These are phyloP conservation scores for Rosa chinensis DNA, from an alignment of 306 rosid species.

Conservation along the genomic window DNA sequence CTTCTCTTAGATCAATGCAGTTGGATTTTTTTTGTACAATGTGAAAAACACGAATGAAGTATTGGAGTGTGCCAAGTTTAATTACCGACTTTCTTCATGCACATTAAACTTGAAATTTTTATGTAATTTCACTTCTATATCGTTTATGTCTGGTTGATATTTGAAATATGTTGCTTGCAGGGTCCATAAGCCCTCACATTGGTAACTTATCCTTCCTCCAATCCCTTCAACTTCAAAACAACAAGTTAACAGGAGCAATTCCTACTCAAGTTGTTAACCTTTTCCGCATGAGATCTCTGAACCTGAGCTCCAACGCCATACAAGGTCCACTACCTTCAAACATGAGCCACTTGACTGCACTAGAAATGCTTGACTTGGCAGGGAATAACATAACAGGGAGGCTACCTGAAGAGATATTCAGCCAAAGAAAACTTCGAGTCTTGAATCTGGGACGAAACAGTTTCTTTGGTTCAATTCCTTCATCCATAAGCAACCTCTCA, in stretches of 20 bases:
- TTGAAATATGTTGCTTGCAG: slow-evolving; percentile 16
- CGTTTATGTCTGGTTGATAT: background rate
- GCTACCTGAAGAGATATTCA: slow-evolving; percentile 39
- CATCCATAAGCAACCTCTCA: slow-evolving; percentile 56
- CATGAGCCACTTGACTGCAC: slow-evolving; percentile 38
- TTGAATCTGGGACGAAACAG: slow-evolving; percentile 49
- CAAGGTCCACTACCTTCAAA: slow-evolving; percentile 49
- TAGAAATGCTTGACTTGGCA: slow-evolving; percentile 47
- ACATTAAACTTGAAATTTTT: too few species aligned
- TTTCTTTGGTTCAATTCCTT: slow-evolving; percentile 50
- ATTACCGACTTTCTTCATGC: too few species aligned
- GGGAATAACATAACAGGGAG: slow-evolving; percentile 43
- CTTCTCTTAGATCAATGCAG: too few species aligned
- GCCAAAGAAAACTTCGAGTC: slow-evolving; percentile 41
- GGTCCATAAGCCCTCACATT: slow-evolving; percentile 45
- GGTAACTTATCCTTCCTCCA: slow-evolving; percentile 57
- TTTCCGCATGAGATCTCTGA: slow-evolving; percentile 40
- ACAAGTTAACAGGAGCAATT: slow-evolving; percentile 45
- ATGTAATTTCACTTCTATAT: background rate
- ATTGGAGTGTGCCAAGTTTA: too few species aligned
- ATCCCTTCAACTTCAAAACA: slow-evolving; percentile 49
- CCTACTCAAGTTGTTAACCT: slow-evolving; percentile 54
- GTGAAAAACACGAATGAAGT: too few species aligned
- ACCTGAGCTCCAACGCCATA: slow-evolving; percentile 50
- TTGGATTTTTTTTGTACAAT: too few species aligned